A percentile compares a stretch with the other conserved stretches of the same genome.
These are phyloP conservation scores for Albizia julibrissin DNA, from an alignment of 306 rosid species.

Conservation along the genomic window DNA sequence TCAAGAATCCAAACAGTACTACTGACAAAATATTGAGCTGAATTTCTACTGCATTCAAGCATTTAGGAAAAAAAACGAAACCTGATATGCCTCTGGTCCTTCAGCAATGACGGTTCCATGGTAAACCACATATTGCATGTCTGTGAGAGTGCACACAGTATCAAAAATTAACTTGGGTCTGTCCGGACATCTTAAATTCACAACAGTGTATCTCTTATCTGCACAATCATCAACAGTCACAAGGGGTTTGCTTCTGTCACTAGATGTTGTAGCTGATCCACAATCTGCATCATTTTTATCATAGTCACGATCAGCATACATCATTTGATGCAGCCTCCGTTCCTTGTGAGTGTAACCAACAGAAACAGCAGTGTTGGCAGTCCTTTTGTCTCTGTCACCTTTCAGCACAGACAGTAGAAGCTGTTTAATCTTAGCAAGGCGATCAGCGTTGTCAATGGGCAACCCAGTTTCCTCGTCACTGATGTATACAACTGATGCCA, in stretches of 20 bases:
- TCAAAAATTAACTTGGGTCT: slow-evolving; percentile 88
- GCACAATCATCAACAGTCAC: slow-evolving; percentile 74
- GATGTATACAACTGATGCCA: slow-evolving; percentile 93
- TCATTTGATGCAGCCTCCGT: slow-evolving; percentile 95
- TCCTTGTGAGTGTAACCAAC: slow-evolving; percentile 94
- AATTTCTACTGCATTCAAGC: not conserved
- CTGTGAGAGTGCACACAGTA: slow-evolving; percentile 86
- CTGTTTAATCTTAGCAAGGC: slow-evolving; percentile 69
- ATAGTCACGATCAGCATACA: slow-evolving; percentile 98
- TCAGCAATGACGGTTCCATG: slow-evolving; percentile 90
- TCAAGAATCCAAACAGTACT: not conserved
- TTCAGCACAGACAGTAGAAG: slow-evolving; percentile 77
- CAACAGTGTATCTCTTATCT: slow-evolving; percentile 93
- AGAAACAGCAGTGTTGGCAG: slow-evolving; percentile 91
- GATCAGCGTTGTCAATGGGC: slow-evolving; percentile 61
- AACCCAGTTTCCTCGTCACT: slow-evolving; percentile 65
- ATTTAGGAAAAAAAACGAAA: slow-evolving; percentile 33
- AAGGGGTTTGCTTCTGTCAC: slow-evolving; percentile 58
- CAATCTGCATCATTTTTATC: slow-evolving; percentile 48
- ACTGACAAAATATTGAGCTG: not conserved
- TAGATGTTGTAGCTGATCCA: slow-evolving; percentile 48
- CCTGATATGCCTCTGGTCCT: slow-evolving; percentile 97
- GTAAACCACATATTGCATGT: slow-evolving; percentile 94
- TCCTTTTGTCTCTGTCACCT: slow-evolving; percentile 81
- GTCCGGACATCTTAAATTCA: slow-evolving; percentile 88